Evolutionary conservation across 306 rosid genomes (phyloP).

Genomic region (Medicago arabica): DNA sequence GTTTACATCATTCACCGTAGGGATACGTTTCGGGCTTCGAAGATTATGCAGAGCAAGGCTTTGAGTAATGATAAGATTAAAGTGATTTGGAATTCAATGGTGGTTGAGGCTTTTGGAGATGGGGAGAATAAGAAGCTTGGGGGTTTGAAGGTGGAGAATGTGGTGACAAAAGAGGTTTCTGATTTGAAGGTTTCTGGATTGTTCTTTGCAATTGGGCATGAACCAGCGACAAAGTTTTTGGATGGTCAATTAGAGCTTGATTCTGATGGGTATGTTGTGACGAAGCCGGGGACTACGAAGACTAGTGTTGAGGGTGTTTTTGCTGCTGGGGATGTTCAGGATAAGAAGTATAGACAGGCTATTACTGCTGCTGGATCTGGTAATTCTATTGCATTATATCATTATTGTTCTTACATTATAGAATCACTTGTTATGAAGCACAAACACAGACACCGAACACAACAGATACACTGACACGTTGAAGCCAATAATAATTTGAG

Average conservation of each 20-base stretch:
- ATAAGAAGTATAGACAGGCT: constrained; percentile 95
- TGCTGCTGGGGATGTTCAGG: constrained; percentile 96
- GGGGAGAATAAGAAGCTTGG: constrained; percentile 56
- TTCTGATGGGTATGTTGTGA: constrained; percentile 69
- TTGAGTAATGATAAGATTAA: constrained; percentile 65
- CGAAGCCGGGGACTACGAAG: constrained; percentile 66
- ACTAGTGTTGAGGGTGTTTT: constrained; percentile 80
- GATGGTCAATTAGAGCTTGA: constrained; percentile 74
- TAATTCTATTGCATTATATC: constrained; percentile 26
- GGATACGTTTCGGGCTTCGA: constrained; percentile 80
- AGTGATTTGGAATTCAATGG: constrained; percentile 76
- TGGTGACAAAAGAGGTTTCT: constrained; percentile 57
- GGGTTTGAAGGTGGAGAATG: constrained; percentile 71
- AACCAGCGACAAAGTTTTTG: constrained; percentile 83
- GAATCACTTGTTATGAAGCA: too few relatives aligned
- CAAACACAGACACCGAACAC: too few relatives aligned
- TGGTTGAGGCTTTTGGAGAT: constrained; percentile 67
- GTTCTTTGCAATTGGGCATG: constrained; percentile 90
- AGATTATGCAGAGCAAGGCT: constrained; percentile 79
- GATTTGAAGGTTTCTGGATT: constrained; percentile 77
- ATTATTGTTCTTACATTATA: not conserved
- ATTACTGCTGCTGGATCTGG: constrained; percentile 90
- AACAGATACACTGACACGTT: too few relatives aligned
- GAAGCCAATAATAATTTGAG: too few relatives aligned
- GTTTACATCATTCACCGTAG: constrained; percentile 79